A percentile compares a stretch with the other conserved stretches of the same genome.
Evolutionary conservation across 176 grass and related monocot genomes (phyloP).

Genomic region (Phoenix roebelenii): DNA sequence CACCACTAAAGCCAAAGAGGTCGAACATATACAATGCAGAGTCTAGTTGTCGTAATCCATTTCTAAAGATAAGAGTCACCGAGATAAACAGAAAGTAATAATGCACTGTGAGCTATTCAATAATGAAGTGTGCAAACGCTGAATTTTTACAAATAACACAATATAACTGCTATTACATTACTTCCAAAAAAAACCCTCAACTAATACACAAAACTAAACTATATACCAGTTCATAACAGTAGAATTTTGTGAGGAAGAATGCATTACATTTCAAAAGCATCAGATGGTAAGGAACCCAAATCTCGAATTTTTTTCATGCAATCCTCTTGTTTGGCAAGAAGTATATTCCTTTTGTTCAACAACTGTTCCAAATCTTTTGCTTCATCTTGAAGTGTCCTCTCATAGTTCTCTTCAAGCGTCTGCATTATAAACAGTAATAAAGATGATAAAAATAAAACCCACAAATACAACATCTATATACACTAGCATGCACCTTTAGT

Average conservation of each 20-base stretch:
- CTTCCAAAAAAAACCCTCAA: too few species aligned
- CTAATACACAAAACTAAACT: too few species aligned
- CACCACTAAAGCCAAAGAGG: too few species aligned
- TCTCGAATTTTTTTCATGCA: slow-evolving; percentile 97
- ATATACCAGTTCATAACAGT: too few species aligned
- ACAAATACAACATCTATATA: background rate
- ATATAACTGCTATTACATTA: too few species aligned
- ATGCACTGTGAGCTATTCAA: too few species aligned
- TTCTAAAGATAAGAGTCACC: too few species aligned
- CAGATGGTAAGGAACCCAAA: slow-evolving; percentile 80
- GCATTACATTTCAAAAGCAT: slow-evolving; percentile 87
- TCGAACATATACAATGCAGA: too few species aligned
- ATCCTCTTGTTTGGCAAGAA: slow-evolving; percentile 88
- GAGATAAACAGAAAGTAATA: too few species aligned
- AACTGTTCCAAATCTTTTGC: slow-evolving; percentile 82
- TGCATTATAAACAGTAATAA: slow-evolving; percentile 25
- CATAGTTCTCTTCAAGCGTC: slow-evolving; percentile 61
- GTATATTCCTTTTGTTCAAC: slow-evolving; percentile 59
- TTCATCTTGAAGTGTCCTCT: slow-evolving; percentile 68
- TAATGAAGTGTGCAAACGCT: too few species aligned
- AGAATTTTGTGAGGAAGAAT: slow-evolving; percentile 4
- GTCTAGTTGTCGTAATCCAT: too few species aligned
- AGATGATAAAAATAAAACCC: slow-evolving; percentile 12
- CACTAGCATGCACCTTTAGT: slow-evolving; percentile 46
- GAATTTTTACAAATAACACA: too few species aligned